Conservation (phyloP, 345 rosid genomes). For the Populus tremula region DNA sequence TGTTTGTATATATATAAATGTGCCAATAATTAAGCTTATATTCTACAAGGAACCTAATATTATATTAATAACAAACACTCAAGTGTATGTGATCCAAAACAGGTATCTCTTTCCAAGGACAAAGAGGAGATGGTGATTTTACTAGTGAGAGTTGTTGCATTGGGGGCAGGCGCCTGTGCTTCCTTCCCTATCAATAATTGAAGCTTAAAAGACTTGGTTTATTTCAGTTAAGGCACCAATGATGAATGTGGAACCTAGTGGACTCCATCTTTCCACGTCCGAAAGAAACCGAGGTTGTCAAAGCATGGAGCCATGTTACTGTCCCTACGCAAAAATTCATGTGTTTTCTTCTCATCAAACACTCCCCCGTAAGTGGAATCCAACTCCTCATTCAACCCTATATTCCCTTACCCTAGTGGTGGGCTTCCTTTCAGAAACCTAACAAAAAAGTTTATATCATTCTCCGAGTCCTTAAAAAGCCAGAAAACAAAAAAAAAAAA, state of each 20-base stretch:
- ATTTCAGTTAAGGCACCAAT: conserved; percentile 55
- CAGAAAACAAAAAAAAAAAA: background rate
- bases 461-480: background rate
- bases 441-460: conserved; percentile 29
- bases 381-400: conserved; percentile 68
- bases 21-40: no score
- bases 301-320: conserved; percentile 40
- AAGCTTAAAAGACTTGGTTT: conserved; percentile 34
- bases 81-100: background rate
- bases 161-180: conserved; percentile 7
- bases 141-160: conserved; percentile 2
- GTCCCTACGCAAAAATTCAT: conserved; percentile 34
- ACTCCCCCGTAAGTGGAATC: conserved; percentile 49
- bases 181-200: conserved; percentile 47
- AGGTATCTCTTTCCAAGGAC: background rate
- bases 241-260: conserved; percentile 47
- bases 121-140: conserved; percentile 1
- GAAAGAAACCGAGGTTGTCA: conserved; percentile 41
- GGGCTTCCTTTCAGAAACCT: conserved; percentile 59
- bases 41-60: no score
- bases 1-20: no score
- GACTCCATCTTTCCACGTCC: conserved; percentile 73
- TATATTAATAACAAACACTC: no score
- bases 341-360: conserved; percentile 41
- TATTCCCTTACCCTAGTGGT: conserved; percentile 35